Evolutionary conservation across 305 asterid species (phyloP).

Genomic region (Plantago coronopus): DNA sequence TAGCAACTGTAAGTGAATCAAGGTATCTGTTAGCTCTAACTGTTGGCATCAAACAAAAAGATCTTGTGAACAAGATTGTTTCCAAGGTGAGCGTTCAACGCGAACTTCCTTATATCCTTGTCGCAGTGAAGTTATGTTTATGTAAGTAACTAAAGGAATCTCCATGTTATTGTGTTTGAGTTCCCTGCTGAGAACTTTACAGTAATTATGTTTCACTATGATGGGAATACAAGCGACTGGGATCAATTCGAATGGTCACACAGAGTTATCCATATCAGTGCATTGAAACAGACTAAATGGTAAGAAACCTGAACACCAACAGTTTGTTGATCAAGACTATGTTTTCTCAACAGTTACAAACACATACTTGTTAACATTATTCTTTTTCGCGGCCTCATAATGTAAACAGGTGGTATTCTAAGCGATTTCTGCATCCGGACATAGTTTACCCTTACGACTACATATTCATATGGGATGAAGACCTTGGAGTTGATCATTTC

Average conservation of each 20-base stretch:
- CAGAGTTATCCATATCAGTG: slow-evolving; percentile 40
- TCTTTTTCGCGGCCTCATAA: neutral
- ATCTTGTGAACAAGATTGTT: slow-evolving; percentile 29
- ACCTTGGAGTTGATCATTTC: slow-evolving; percentile 47
- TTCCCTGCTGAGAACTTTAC: slow-evolving; percentile 46
- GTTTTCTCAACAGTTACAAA: no score
- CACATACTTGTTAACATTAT: neutral
- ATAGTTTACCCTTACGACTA: slow-evolving; percentile 41
- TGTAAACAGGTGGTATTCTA: slow-evolving; percentile 48
- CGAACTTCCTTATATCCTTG: neutral
- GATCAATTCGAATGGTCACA: slow-evolving; percentile 48
- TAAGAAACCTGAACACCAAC: slow-evolving; percentile 12
- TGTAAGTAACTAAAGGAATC: neutral
- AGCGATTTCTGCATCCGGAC: slow-evolving; percentile 55
- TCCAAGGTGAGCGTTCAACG: slow-evolving; percentile 28
- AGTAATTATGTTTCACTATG: slow-evolving; percentile 47
- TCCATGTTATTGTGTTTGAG: slow-evolving; percentile 16
- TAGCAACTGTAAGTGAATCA: slow-evolving; percentile 12
- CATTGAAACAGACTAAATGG: slow-evolving; percentile 44
- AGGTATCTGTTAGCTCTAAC: slow-evolving; percentile 35
- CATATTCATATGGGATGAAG: slow-evolving; percentile 60
- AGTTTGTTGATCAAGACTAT: slow-evolving; percentile 1
- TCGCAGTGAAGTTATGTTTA: neutral
- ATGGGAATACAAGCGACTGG: slow-evolving; percentile 46
- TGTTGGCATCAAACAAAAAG: slow-evolving; percentile 38